Evolutionary conservation across 176 grass and related monocot species (phyloP).

Genomic region (Neostapfia colusana): DNA sequence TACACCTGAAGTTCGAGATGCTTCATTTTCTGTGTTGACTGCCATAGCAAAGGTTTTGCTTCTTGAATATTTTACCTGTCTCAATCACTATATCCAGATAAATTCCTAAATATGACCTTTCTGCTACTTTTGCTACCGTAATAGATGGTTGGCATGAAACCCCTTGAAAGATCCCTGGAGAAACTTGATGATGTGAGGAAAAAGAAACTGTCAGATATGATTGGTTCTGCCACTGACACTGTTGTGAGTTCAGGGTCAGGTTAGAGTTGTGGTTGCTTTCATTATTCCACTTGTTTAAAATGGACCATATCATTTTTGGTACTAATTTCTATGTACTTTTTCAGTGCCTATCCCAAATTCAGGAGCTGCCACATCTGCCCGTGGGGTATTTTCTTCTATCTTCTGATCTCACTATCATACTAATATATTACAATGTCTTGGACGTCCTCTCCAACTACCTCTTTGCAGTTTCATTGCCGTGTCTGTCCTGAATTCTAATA

Average conservation of each 20-base stretch:
- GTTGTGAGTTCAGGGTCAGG: slow-evolving; percentile 62
- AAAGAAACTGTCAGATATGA: slow-evolving; percentile 99
- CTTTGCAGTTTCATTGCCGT: background rate
- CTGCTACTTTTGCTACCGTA: slow-evolving; percentile 35
- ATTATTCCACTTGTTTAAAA: background rate
- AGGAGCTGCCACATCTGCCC: slow-evolving; percentile 48
- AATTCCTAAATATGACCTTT: slow-evolving; percentile 4
- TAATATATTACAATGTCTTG: background rate
- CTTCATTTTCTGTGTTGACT: slow-evolving; percentile 82
- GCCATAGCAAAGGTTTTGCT: slow-evolving; percentile 85
- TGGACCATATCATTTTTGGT: background rate
- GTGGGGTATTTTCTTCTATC: slow-evolving; percentile 55
- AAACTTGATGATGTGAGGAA: slow-evolving; percentile 98
- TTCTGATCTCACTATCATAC: slow-evolving; percentile 13
- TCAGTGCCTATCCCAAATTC: slow-evolving; percentile 53
- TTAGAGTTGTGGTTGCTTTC: slow-evolving; percentile 26
- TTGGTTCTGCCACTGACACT: slow-evolving; percentile 63
- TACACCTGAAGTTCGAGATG: slow-evolving; percentile 90
- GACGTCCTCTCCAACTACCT: background rate
- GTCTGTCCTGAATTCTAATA: background rate
- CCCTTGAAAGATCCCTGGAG: slow-evolving; percentile 88
- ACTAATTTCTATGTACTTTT: slow-evolving; percentile 29
- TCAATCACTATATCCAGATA: background rate
- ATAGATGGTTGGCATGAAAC: slow-evolving; percentile 99
- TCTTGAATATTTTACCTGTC: slow-evolving; percentile 3